A percentile compares a stretch with the other conserved stretches of the same genome.
Evolutionary conservation across 2,329 filamentous ascomycete species (phyloP).

Genomic region (Aurifilum marmelostoma): DNA sequence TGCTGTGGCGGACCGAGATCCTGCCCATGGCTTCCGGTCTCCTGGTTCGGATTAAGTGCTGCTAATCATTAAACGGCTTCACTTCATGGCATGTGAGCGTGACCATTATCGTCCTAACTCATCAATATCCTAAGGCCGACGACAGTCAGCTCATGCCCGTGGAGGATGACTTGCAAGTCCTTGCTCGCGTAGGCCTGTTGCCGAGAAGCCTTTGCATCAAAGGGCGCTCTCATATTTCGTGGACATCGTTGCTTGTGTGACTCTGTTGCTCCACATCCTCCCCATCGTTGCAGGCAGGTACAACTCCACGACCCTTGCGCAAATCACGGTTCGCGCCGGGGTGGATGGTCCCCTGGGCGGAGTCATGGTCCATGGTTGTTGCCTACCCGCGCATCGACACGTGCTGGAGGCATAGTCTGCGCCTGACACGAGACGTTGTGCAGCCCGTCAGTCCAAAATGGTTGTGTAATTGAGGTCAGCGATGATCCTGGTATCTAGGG

Average conservation of each 20-base stretch:
- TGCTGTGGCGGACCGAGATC: slow-evolving; percentile 56
- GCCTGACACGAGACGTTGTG: not conserved
- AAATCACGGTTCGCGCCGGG: not conserved
- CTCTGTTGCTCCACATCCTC: not conserved
- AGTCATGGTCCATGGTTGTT: not conserved
- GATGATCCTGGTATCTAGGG: not conserved
- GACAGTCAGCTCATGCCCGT: not conserved
- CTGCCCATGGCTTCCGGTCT: slow-evolving; percentile 22
- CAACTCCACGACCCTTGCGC: not conserved
- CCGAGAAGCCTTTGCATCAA: not conserved
- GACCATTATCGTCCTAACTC: not conserved
- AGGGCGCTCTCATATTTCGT: not conserved
- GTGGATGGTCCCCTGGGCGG: not conserved
- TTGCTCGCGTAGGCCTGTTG: not conserved
- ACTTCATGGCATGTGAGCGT: not conserved
- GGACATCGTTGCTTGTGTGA: not conserved
- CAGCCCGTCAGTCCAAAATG: not conserved
- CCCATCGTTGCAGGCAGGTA: not conserved
- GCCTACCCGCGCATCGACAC: not conserved
- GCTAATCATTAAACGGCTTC: too few species aligned
- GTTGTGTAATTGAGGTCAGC: not conserved
- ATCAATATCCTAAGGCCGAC: not conserved
- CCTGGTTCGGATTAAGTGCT: not conserved
- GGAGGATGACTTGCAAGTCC: not conserved
- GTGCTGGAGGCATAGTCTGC: not conserved